Evolutionary conservation across 495 filamentous ascomycete genomes (phyloP).

Genomic region (Arthonia radiata): DNA sequence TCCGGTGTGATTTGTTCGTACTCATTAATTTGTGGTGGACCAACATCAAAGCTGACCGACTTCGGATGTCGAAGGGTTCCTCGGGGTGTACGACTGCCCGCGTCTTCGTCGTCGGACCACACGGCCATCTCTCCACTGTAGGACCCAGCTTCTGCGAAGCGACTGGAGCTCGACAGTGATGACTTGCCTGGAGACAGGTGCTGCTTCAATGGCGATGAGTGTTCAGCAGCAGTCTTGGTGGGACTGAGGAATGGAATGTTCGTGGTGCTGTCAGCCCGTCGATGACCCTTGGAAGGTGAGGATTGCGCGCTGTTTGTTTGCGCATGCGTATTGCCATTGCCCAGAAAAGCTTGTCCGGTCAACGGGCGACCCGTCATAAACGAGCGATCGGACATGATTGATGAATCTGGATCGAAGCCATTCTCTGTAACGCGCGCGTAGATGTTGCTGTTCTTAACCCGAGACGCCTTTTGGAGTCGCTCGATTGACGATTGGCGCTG

Average conservation of each 20-base stretch:
- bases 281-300: constrained; percentile 11
- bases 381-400: constrained; percentile 67
- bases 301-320: constrained; percentile 13
- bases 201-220: constrained; percentile 21
- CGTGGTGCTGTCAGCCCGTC: constrained; percentile 13
- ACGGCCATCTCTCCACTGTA: constrained; percentile 46
- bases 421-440: constrained; percentile 58
- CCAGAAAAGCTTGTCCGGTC: too few relatives aligned
- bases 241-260: constrained; percentile 13
- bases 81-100: constrained; percentile 18
- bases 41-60: constrained; percentile 87
- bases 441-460: constrained; percentile 93
- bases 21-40: constrained; percentile 81
- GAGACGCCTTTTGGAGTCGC: constrained; percentile 72
- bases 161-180: constrained; percentile 36
- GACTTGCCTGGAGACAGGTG: constrained; percentile 57
- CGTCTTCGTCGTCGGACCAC: constrained; percentile 42
- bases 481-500: constrained; percentile 71
- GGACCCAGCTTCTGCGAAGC: constrained; percentile 36
- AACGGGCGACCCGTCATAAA: constrained; percentile 54
- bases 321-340: constrained; percentile 28
- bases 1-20: constrained; percentile 96
- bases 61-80: constrained; percentile 61
- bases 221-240: constrained; percentile 7
- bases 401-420: constrained; percentile 28